Evolutionary conservation across 1,284 basidiomycete genomes (phyloP).

Genomic region (Boletus sp.): DNA sequence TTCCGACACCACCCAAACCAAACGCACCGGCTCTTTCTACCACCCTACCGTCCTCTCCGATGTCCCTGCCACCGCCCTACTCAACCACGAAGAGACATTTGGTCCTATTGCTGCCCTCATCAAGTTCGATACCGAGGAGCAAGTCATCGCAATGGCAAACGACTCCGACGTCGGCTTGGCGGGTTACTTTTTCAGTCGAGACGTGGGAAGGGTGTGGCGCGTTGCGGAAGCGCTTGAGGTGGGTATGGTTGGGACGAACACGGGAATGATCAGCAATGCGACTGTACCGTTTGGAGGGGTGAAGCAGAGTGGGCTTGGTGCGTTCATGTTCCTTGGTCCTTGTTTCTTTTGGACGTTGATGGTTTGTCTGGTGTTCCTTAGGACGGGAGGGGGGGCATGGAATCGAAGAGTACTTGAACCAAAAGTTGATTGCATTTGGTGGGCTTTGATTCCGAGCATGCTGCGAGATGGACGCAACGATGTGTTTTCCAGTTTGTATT

Average conservation of each 20-base stretch:
- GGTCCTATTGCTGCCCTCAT: conserved; percentile 77
- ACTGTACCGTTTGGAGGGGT: conserved; percentile 91
- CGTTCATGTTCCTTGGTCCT: conserved; percentile 16
- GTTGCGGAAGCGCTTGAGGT: conserved; percentile 97
- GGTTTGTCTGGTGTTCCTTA: conserved; percentile 21
- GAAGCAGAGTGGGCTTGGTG: conserved; percentile 79
- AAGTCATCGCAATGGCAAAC: conserved; percentile 87
- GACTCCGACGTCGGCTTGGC: conserved; percentile 83
- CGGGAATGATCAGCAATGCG: conserved; percentile 77
- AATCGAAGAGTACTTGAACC: conserved; percentile 81
- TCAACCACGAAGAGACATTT: conserved; percentile 83
- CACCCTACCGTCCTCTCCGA: conserved; percentile 87
- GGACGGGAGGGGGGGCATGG: conserved; percentile 78
- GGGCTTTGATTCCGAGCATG: conserved; percentile 38
- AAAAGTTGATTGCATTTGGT: conserved; percentile 77
- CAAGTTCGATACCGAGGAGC: conserved; percentile 90
- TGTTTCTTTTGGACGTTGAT: conserved; percentile 8
- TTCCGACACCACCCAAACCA: conserved; percentile 41
- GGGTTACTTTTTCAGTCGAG: conserved; percentile 90
- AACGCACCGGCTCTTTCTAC: conserved; percentile 63
- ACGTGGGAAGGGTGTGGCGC: conserved; percentile 88
- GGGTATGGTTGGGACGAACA: conserved; percentile 93
- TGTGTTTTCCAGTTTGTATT: conserved; percentile 1
- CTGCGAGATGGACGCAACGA: neutral
- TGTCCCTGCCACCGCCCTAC: conserved; percentile 63